phyloP scores from a whole-genome alignment of 1,139 yeast species.

The Kodamaea derodonti region DNA sequence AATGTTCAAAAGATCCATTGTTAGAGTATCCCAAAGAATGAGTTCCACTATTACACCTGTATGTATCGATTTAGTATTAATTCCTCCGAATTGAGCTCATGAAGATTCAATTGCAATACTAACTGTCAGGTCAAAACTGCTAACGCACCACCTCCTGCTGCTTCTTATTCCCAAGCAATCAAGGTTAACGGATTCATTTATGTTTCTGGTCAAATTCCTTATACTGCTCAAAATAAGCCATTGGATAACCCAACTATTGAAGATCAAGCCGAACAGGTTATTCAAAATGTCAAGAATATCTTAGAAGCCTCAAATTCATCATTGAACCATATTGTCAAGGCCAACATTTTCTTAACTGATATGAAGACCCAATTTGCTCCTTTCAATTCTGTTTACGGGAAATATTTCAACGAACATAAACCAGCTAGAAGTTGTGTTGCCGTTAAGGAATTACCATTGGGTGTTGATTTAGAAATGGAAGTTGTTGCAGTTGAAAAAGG shows the following conservation, averaged over 20 bases:
- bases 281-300: conserved; percentile 71
- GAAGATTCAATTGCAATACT: conserved; percentile 19
- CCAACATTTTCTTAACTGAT: conserved; percentile 83
- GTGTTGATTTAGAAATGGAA: conserved; percentile 72
- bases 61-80: too few species aligned
- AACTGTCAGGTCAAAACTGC: conserved; percentile 56
- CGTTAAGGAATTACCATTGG: conserved; percentile 81
- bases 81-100: too few species aligned
- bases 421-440: conserved; percentile 98
- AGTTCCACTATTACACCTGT: conserved; percentile 17
- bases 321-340: conserved; percentile 77
- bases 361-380: conserved; percentile 71
- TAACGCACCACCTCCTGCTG: conserved; percentile 93
- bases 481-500: conserved; percentile 70
- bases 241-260: conserved; percentile 61
- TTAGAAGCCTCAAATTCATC: conserved; percentile 81
- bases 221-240: conserved; percentile 77
- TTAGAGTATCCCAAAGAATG: conserved; percentile 17
- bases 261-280: conserved; percentile 81
- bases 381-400: conserved; percentile 78
- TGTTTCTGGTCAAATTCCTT: conserved; percentile 94
- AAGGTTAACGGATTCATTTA: conserved; percentile 82
- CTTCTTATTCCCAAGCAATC: conserved; percentile 90
- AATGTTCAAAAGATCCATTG: conserved; percentile 9
- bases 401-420: conserved; percentile 75